Percentiles rank a stretch among this genome's conserved stretches.
Evolutionary conservation across 2,329 filamentous ascomycete genomes (phyloP).

Genomic region (Zymoseptoria tritici): DNA sequence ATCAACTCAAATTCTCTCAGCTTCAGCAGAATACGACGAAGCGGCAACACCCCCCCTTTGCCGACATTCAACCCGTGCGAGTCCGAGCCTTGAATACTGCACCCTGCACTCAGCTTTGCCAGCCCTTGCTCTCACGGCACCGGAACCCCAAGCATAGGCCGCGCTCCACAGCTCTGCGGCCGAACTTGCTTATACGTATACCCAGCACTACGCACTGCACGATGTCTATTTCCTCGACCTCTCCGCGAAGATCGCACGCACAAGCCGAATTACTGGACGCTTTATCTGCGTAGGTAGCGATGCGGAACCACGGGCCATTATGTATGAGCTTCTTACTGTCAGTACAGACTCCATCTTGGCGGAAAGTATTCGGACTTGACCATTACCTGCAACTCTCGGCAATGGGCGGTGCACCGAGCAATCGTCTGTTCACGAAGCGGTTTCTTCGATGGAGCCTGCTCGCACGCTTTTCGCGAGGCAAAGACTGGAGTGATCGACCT

Average conservation of each 20-base stretch:
- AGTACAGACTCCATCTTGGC: conserved; percentile 27
- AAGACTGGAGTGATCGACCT: conserved; percentile 30
- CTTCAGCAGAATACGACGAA: neutral
- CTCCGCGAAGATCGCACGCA: conserved; percentile 31
- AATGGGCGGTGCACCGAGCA: conserved; percentile 42
- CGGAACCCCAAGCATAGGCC: neutral
- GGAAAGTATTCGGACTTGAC: conserved; percentile 44
- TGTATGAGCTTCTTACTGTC: conserved; percentile 20
- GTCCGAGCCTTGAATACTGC: neutral
- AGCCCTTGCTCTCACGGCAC: neutral
- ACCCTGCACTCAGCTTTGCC: neutral
- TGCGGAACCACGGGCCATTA: conserved; percentile 1
- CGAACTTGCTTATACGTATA: neutral
- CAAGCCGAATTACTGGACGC: conserved; percentile 40
- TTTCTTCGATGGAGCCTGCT: conserved; percentile 38
- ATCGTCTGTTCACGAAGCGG: conserved; percentile 43
- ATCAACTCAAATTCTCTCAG: neutral
- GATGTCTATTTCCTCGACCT: conserved; percentile 16
- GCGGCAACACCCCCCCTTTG: neutral
- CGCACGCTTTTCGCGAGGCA: conserved; percentile 29
- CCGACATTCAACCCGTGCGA: neutral
- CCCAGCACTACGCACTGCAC: neutral
- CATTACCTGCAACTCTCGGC: conserved; percentile 38
- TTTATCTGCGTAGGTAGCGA: conserved; percentile 39
- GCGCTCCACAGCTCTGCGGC: conserved; percentile 1